Conservation (phyloP, 2,329 filamentous ascomycete genomes). For the Colletotrichum tropicicola region DNA sequence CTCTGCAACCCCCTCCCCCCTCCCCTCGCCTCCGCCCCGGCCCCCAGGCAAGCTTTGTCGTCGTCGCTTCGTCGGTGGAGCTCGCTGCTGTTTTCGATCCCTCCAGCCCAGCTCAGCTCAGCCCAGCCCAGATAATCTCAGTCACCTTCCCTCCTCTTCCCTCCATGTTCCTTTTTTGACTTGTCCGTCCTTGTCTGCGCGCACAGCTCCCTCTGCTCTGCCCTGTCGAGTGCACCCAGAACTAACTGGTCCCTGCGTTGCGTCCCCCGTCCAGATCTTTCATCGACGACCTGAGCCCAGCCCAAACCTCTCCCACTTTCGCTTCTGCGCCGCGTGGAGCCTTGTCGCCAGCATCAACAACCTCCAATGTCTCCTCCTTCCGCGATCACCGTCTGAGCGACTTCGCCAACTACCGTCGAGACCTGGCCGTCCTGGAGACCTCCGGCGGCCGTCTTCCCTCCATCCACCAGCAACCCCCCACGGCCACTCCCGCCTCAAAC, state of each 20-base stretch:
- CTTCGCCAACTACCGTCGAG: slow-evolving; percentile 76
- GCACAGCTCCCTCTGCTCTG: too few relatives aligned
- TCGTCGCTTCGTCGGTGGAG: slow-evolving; percentile 28
- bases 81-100: slow-evolving; percentile 26
- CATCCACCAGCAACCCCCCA: slow-evolving; percentile 67
- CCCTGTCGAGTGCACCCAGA: slow-evolving; percentile 9
- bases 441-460: slow-evolving; percentile 65
- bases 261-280: slow-evolving; percentile 32
- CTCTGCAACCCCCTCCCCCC: not conserved
- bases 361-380: slow-evolving; percentile 58
- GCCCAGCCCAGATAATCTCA: slow-evolving; percentile 4
- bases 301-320: slow-evolving; percentile 48
- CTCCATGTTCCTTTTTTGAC: slow-evolving; percentile 18
- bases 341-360: slow-evolving; percentile 52
- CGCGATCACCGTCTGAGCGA: slow-evolving; percentile 68
- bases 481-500: slow-evolving; percentile 61
- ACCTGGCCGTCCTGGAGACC: slow-evolving; percentile 74
- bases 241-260: slow-evolving; percentile 30
- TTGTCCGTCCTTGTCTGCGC: not conserved
- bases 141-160: slow-evolving; percentile 1
- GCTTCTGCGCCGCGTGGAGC: slow-evolving; percentile 52
- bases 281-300: slow-evolving; percentile 48
- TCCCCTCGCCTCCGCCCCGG: slow-evolving; percentile 12
- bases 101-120: slow-evolving; percentile 19
- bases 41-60: slow-evolving; percentile 27